Conservation (phyloP, 192 early-diverging fungal species). For the Umbelopsis sp. region DNA sequence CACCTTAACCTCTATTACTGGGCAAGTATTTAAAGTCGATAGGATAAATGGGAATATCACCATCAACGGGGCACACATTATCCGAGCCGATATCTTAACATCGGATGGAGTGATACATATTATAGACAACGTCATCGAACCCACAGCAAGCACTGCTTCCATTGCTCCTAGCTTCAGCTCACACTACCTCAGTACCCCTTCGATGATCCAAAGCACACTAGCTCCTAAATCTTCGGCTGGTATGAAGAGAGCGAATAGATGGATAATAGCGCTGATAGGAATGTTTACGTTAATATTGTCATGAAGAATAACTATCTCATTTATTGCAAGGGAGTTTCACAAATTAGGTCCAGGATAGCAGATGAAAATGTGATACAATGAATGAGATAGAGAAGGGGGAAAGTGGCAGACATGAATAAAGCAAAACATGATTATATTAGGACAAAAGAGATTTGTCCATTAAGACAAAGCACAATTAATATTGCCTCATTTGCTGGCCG, state of each 20-base stretch:
- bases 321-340: background rate
- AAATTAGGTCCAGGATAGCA: background rate
- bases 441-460: conserved; percentile 2
- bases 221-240: background rate
- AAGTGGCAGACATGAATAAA: background rate
- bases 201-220: background rate
- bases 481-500: conserved; percentile 7
- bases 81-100: conserved; percentile 17
- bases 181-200: conserved; percentile 7
- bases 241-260: background rate
- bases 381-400: background rate
- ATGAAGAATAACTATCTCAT: background rate
- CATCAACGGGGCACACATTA: background rate
- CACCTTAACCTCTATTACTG: background rate
- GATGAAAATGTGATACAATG: background rate
- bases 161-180: background rate
- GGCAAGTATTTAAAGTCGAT: background rate
- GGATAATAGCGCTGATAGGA: background rate
- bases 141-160: background rate
- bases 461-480: conserved; percentile 10
- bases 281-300: background rate
- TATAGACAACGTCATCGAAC: conserved; percentile 4
- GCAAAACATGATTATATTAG: background rate
- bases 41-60: background rate
- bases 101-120: conserved; percentile 19